Conservation (phyloP, 768 basidiomycete genomes). For the Boletus vermiculosoides region DNA sequence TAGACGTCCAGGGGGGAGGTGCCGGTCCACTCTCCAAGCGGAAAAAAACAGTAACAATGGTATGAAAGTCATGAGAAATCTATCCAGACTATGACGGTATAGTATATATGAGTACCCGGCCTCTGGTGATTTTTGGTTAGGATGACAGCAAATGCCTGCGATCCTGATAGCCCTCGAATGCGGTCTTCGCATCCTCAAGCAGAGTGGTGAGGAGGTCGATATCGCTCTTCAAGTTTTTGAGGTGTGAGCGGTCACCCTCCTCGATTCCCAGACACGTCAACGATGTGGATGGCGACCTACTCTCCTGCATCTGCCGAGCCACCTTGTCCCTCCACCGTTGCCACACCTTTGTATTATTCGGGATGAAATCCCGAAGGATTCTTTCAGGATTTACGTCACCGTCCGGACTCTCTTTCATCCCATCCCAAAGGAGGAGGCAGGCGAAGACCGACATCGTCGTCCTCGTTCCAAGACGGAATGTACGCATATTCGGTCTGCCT, state of each 20-base stretch:
- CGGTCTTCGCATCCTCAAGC: conserved; percentile 16
- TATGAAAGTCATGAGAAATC: not conserved
- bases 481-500: conserved; percentile 13
- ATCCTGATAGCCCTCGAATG: conserved; percentile 20
- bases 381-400: conserved; percentile 6
- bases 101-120: not conserved
- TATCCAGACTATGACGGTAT: not conserved
- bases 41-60: not conserved
- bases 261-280: conserved; percentile 2
- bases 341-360: conserved; percentile 27
- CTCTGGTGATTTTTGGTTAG: not conserved
- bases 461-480: conserved; percentile 23
- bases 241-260: conserved; percentile 5
- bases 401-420: conserved; percentile 19
- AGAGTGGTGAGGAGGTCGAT: conserved; percentile 13
- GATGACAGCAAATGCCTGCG: not conserved
- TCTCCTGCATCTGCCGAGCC: conserved; percentile 17
- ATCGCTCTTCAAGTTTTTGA: conserved; percentile 11
- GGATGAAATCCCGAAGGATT: conserved; percentile 22
- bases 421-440: conserved; percentile 25
- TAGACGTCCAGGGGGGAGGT: no score
- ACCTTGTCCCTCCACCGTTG: conserved; percentile 27
- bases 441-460: conserved; percentile 27
- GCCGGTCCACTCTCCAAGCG: not conserved
- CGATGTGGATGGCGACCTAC: not conserved